These are phyloP conservation scores for Extremus antarcticus DNA, from an alignment of 495 filamentous ascomycete species.

Conservation along the genomic window DNA sequence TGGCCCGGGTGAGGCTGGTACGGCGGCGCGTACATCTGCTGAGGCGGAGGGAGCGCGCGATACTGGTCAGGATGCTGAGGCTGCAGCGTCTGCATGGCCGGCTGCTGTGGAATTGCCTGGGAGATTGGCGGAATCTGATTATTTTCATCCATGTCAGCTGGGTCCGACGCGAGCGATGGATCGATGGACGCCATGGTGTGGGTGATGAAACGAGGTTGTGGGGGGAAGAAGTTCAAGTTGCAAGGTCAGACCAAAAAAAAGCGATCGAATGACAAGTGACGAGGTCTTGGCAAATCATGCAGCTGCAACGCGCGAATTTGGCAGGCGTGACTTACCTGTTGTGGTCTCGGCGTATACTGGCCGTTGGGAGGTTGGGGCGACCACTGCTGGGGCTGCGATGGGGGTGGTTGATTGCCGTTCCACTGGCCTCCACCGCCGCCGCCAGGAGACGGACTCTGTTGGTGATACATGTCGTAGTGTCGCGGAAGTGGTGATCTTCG, in stretches of 20 bases:
- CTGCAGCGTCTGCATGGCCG: slow-evolving; percentile 23
- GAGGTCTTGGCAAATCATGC: slow-evolving; percentile 10
- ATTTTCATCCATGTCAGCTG: slow-evolving; percentile 3
- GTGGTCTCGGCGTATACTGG: slow-evolving; percentile 17
- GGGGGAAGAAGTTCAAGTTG: slow-evolving; percentile 4
- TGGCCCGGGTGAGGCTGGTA: slow-evolving; percentile 16
- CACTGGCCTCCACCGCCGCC: background rate
- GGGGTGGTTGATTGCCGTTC: background rate
- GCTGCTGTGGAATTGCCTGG: slow-evolving; percentile 23
- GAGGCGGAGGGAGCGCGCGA: slow-evolving; percentile 19
- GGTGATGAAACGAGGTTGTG: background rate
- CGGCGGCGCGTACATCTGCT: slow-evolving; percentile 18
- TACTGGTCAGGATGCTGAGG: slow-evolving; percentile 23
- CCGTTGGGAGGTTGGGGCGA: slow-evolving; percentile 22
- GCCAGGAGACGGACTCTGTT: background rate
- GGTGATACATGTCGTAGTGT: background rate
- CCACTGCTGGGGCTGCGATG: background rate
- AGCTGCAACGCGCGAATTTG: background rate
- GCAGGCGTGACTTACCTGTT: slow-evolving; percentile 9
- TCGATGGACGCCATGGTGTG: slow-evolving; percentile 1
- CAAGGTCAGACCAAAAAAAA: background rate
- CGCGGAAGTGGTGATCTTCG: background rate
- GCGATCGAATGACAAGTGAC: slow-evolving; percentile 13
- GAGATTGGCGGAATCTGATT: slow-evolving; percentile 16
- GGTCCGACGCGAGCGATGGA: slow-evolving; percentile 11